These are phyloP conservation scores for Chytriomyces sp. DNA, from an alignment of 192 early-diverging fungal genomes.

Conservation along the genomic window DNA sequence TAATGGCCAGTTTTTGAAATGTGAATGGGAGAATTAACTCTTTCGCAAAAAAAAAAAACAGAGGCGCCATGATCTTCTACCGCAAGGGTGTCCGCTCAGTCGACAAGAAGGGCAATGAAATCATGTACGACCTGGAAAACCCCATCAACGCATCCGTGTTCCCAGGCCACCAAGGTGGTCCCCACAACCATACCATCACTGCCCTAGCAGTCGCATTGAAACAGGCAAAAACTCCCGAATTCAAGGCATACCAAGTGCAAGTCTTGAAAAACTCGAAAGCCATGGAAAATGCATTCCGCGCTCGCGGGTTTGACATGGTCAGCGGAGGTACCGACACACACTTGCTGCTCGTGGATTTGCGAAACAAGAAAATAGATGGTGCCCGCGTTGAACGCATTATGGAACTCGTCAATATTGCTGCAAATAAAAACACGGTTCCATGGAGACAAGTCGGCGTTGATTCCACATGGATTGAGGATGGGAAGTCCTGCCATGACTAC, in stretches of 20 bases:
- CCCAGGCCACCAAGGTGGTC: constrained; percentile 98
- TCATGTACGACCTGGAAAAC: constrained; percentile 89
- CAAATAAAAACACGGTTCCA: constrained; percentile 99
- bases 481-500: constrained; percentile 96
- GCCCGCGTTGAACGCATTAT: constrained; percentile 94
- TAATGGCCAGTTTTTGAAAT: not conserved
- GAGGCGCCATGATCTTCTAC: constrained; percentile 99
- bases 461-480: constrained; percentile 92
- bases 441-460: constrained; percentile 91
- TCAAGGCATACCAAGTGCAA: constrained; percentile 89
- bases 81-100: constrained; percentile 86
- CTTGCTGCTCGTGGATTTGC: constrained; percentile 87
- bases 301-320: constrained; percentile 81
- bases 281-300: constrained; percentile 78
- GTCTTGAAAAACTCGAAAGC: constrained; percentile 89
- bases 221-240: constrained; percentile 82
- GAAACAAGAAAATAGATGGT: constrained; percentile 86
- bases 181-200: constrained; percentile 99
- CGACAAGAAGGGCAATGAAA: constrained; percentile 91
- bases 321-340: constrained; percentile 96
- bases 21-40: not conserved
- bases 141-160: constrained; percentile 97
- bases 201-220: constrained; percentile 95
- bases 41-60: not conserved
- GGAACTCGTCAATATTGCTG: constrained; percentile 95